Evolutionary conservation across 1,139 yeast genomes (phyloP), one percentile per base, ranked within the genome.

Genomic region (Dujonia santamariae): DNA sequence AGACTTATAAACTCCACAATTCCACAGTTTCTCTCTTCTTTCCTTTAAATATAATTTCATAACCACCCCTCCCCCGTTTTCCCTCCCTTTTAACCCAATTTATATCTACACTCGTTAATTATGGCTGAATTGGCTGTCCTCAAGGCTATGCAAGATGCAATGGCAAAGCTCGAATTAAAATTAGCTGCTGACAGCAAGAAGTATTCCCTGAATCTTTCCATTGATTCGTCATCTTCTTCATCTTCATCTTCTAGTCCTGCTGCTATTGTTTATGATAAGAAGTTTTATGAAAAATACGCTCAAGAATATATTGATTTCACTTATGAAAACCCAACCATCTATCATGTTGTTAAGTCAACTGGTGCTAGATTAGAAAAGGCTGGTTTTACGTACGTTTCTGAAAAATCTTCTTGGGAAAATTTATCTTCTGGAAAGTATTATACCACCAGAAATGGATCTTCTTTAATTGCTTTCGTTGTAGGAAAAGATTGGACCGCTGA

Each of bases 291-390:
- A 6, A 20, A 19, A n/a, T 16, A 24, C 12, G 28, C 36, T 14
- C 45, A 45, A n/a, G 63, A 69, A 22, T 80, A 77, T 51, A 67
- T 80, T 31, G 70, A 74, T 33, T 80, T 80, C 58, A 78, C 84
- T 31, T 71, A 72, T 45, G 52, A 62, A 22, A 73, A 70, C 45
- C 87, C 87, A 28, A 80, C 86, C 13, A 75, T 78, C 18, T 78
- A 61, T 57, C 86, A 80, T 47, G 82, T 73, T 17, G 73, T 78
- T 8, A 47, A 62, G 14, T 59, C 63, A 46, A 71, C 78, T 43
- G 48, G 67, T 32, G 46, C 58, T 17, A 46, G 65, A 30, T 57
- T 80, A 35, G 63, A 62, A 28, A 51, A 59, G 1, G 66, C 71
- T 28, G 85, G 85, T 2, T 80, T 79, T 53, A 54, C 48, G 16